These are phyloP conservation scores for Crinitomyces ghanaensis DNA, from an alignment of 805 yeast species.

Conservation along the genomic window DNA sequence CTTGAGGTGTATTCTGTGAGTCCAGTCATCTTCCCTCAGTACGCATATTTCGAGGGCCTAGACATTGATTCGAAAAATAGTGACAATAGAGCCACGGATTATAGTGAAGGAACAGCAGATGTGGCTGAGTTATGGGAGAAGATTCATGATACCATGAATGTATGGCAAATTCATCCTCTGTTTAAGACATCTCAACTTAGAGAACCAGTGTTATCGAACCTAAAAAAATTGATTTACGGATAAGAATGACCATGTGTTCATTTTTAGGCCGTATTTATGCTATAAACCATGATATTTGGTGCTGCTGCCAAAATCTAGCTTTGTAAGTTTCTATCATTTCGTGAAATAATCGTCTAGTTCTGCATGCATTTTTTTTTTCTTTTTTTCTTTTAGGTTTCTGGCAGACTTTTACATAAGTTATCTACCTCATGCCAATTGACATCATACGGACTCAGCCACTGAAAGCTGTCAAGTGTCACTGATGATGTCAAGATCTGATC, in stretches of 20 bases:
- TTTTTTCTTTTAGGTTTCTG: too few relatives aligned
- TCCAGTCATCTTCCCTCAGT: constrained; percentile 9
- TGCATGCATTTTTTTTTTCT: too few relatives aligned
- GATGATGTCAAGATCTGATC: constrained; percentile 5
- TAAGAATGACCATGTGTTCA: too few relatives aligned
- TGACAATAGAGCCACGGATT: constrained; percentile 1
- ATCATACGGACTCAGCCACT: constrained; percentile 6
- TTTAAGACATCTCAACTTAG: not conserved
- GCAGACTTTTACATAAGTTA: too few relatives aligned
- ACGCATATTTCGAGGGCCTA: constrained; percentile 9
- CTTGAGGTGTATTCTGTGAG: constrained; percentile 5
- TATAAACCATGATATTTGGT: too few relatives aligned
- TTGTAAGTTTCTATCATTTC: too few relatives aligned
- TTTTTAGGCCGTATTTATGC: too few relatives aligned
- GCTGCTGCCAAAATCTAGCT: too few relatives aligned
- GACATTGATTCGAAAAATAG: constrained; percentile 7
- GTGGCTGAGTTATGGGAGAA: constrained; percentile 6
- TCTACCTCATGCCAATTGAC: constrained; percentile 5
- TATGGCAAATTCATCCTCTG: constrained; percentile 7
- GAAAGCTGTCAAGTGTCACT: constrained; percentile 5
- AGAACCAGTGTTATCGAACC: not conserved
- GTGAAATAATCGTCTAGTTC: too few relatives aligned
- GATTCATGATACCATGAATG: constrained; percentile 7
- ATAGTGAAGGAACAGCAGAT: not conserved
- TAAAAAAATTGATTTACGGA: too few relatives aligned